Evolutionary conservation across 2,329 filamentous ascomycete species (phyloP).

Genomic region (Colletotrichum spinosum): DNA sequence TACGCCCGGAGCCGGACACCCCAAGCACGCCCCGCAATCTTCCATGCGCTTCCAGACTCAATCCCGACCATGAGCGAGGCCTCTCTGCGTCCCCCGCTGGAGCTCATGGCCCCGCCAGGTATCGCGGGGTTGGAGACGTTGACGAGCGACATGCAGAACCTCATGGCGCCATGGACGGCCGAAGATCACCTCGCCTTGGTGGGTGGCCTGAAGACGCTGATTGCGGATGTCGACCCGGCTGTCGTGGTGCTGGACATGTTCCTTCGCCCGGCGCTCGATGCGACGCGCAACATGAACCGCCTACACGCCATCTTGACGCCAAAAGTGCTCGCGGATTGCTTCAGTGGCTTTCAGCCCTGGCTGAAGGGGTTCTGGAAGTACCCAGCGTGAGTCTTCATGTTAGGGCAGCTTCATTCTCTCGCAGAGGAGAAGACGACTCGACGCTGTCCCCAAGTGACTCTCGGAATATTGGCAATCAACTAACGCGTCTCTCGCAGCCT

Average conservation of each 20-base stretch:
- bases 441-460: too few relatives aligned
- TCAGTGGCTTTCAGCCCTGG: conserved; percentile 52
- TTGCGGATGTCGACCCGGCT: conserved; percentile 46
- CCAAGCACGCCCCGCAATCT: conserved; percentile 38
- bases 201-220: conserved; percentile 40
- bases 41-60: conserved; percentile 41
- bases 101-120: conserved; percentile 39
- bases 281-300: conserved; percentile 39
- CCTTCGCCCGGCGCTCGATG: conserved; percentile 44
- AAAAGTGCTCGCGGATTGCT: conserved; percentile 55
- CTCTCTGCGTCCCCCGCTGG: conserved; percentile 33
- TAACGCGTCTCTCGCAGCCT: conserved; percentile 43
- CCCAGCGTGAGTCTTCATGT: conserved; percentile 47
- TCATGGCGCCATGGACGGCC: conserved; percentile 45
- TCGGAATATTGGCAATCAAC: too few relatives aligned
- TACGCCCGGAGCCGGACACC: conserved; percentile 38
- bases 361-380: conserved; percentile 52
- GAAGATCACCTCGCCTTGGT: conserved; percentile 47
- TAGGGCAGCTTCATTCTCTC: too few relatives aligned
- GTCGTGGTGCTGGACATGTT: conserved; percentile 48
- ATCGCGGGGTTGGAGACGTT: conserved; percentile 35
- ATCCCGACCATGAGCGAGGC: conserved; percentile 39
- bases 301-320: conserved; percentile 55
- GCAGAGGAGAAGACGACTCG: too few relatives aligned
- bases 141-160: conserved; percentile 36